Evolutionary conservation across 2,329 filamentous ascomycete species (phyloP), one percentile per base, ranked within the genome.

Genomic region (Ciborinia camelliae): DNA sequence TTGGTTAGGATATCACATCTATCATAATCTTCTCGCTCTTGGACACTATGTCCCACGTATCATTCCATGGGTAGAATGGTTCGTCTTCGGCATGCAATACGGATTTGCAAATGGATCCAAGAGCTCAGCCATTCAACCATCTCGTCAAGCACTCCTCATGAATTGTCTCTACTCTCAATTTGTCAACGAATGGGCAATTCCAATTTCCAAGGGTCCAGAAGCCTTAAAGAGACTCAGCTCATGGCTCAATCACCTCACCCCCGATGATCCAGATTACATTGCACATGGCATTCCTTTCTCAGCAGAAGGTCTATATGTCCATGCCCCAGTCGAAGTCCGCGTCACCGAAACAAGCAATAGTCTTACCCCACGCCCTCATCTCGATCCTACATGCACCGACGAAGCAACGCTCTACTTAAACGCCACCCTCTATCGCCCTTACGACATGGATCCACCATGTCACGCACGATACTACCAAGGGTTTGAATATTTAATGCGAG

Each of bases 151-250:
- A 15, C 84, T 98, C 53, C 82, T 97, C 61, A 94, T 99, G 90
- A 95, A 99, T 80, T 99, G 95, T 74, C 84, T 98, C 7, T 99
- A 97, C 81, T 94, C 90, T n/a, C 95, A 99, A 75, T 97, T 92
- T 72, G 95, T 99, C 69, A 97, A 99, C 76, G 95, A 99, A 76
- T 99, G 95, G 95, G 94, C 94, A 0, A 84, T 99, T 8, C 94
- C 95, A 1, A 82, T 99, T 0, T 81, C 86, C 68, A 89, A 90
- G 70, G 95, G 95, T 0, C 94, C 94, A 18, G 93, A 97, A 77
- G 93, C 92, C 9, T 85, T 99, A 51, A 84, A 81, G 39, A 87
- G 95, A 12, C 83, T 99, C 15, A 90, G 89, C 47, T 89, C 90
- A 55, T 99, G 95, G 95, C 82, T 99, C 62, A 89, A 88, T 75